Evolutionary conservation across 495 filamentous ascomycete species (phyloP).

Genomic region (Extremus antarcticus): DNA sequence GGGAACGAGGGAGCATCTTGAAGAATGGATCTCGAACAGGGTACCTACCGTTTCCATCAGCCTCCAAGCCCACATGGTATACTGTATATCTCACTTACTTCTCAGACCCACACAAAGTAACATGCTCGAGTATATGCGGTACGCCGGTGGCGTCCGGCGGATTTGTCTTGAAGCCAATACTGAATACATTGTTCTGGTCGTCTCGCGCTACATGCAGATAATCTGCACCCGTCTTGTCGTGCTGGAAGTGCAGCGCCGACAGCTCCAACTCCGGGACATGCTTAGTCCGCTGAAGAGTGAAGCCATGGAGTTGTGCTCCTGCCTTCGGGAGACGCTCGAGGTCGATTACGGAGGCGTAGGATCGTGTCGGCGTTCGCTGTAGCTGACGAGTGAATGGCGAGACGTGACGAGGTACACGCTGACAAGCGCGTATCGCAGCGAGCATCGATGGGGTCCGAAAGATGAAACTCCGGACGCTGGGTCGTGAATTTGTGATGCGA

Average conservation of each 20-base stretch:
- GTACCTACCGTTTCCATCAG: slow-evolving; percentile 48
- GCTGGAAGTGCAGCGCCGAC: slow-evolving; percentile 76
- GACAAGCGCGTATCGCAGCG: neutral
- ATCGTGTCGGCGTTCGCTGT: neutral
- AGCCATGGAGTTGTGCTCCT: slow-evolving; percentile 82
- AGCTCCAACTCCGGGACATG: slow-evolving; percentile 89
- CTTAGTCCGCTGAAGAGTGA: slow-evolving; percentile 77
- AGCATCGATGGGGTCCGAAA: slow-evolving; percentile 2
- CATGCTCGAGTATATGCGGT: slow-evolving; percentile 95
- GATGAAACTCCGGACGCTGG: no score
- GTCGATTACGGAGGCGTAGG: slow-evolving; percentile 57
- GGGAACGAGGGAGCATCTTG: slow-evolving; percentile 95
- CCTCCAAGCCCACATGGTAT: neutral
- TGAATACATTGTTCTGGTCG: slow-evolving; percentile 98
- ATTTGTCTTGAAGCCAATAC: slow-evolving; percentile 97
- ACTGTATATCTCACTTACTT: slow-evolving; percentile 46
- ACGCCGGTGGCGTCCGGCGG: slow-evolving; percentile 92
- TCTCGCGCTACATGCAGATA: slow-evolving; percentile 91
- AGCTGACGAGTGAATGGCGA: slow-evolving; percentile 5
- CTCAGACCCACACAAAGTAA: slow-evolving; percentile 90
- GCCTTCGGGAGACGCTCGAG: slow-evolving; percentile 59
- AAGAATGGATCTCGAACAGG: slow-evolving; percentile 97
- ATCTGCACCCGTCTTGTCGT: slow-evolving; percentile 89
- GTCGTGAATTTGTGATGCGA: neutral
- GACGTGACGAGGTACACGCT: slow-evolving; percentile 4